Evolutionary conservation across 2,329 filamentous ascomycete genomes (phyloP), one percentile per base, ranked within the genome.

Genomic region (Cryphonectria naterciae): DNA sequence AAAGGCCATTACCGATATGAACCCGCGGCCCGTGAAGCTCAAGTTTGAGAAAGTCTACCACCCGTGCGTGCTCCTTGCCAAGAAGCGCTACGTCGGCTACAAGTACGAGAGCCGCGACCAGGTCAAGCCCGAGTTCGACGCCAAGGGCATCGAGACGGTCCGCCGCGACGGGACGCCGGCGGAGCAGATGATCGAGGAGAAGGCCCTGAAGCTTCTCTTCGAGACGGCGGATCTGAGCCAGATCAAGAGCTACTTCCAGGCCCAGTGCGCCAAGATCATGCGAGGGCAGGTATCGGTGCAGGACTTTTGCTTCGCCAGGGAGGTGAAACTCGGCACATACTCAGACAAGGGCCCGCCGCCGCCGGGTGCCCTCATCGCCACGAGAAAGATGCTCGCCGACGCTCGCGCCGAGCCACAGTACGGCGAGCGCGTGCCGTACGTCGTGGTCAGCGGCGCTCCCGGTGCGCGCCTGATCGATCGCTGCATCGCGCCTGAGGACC

Each of bases 11-110:
- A 98, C 96, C 0, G 88, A 93, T 68, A 92, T 93, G 84, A 99
- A 98, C 77, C 97, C 96, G 2, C 89, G 91, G 1, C 96, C 96
- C 0, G 85, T 99, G 75, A 98, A 97, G 81, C 91, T 99, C 74
- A 98, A 98, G 79, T 98, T 99, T 75, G 96, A 99, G 79, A 99
- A 99, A 76, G 95, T 99, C 1, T 99, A 99, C 80, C 93, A 97
- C 74, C 96, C 97, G 0, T 98, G 95, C 78, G 90, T 98, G 0
- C 86, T 99, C 5, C 87, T 99, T 0, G 94, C 97, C 25, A 99
- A 99, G 83, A 99, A 99, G 79, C 92, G 96, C 69, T 99, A 99
- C 76, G 97, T 98, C 4, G 97, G 97, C 7, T 98, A 97, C 85
- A 98, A 97, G 79, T 99, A 97, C 82, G 96, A 99, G 78, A 88